Evolutionary conservation across 1,139 yeast genomes (phyloP).

Genomic region (Insectozyma bohioensis): DNA sequence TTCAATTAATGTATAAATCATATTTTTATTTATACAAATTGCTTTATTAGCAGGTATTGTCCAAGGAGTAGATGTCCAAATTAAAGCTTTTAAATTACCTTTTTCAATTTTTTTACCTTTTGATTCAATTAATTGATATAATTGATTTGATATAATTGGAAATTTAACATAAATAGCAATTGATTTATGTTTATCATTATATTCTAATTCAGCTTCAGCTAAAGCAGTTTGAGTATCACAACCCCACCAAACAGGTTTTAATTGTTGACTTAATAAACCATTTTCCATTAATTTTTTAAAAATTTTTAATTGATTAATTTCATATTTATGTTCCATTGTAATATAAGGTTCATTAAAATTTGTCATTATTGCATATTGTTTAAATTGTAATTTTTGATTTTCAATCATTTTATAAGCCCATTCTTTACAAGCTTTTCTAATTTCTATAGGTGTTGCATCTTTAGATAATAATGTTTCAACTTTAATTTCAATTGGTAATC

Average conservation of each 20-base stretch:
- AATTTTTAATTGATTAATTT: conserved; percentile 67
- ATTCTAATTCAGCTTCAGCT: conserved; percentile 95
- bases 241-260: conserved; percentile 97
- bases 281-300: conserved; percentile 65
- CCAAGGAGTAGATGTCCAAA: conserved; percentile 99
- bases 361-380: conserved; percentile 75
- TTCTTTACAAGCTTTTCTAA: conserved; percentile 62
- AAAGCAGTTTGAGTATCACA: conserved; percentile 90
- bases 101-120: conserved; percentile 6
- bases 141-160: conserved; percentile 36
- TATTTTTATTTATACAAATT: conserved; percentile 62
- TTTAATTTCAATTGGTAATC: conserved; percentile 87
- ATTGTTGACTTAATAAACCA: conserved; percentile 75
- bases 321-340: conserved; percentile 72
- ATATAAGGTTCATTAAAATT: conserved; percentile 73
- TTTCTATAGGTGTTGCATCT: conserved; percentile 40
- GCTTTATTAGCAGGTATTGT: conserved; percentile 88
- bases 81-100: conserved; percentile 35
- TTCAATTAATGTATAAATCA: conserved; percentile 56
- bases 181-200: conserved; percentile 70
- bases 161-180: conserved; percentile 72
- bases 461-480: conserved; percentile 21
- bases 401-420: conserved; percentile 69
- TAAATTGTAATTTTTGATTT: conserved; percentile 63
- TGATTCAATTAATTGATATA: conserved; percentile 7